Conservation (phyloP, 768 basidiomycete genomes). For the Lentinula boryana region DNA sequence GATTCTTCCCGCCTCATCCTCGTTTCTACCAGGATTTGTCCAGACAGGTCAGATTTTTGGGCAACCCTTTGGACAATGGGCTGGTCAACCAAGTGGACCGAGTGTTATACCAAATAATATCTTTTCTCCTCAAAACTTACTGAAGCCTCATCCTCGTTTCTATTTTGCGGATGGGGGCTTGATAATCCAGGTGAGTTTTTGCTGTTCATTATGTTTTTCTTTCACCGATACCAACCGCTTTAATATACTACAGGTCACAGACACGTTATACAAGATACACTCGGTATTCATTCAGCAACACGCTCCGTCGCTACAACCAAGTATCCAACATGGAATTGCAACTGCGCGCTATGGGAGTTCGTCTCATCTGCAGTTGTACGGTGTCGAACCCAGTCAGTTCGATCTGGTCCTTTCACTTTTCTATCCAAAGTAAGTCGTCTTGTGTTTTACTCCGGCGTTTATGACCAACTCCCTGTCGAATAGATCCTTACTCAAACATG, state of each 20-base stretch:
- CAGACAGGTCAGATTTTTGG: neutral
- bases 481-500: slow-evolving; percentile 9
- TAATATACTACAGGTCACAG: neutral
- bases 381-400: slow-evolving; percentile 1
- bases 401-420: slow-evolving; percentile 1
- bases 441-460: no score
- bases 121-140: no score
- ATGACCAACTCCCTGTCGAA: neutral
- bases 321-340: neutral
- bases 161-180: slow-evolving; percentile 1
- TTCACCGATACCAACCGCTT: no score
- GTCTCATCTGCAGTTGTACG: no score
- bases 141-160: neutral
- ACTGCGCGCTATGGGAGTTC: no score
- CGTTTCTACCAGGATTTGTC: neutral
- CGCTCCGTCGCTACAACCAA: neutral
- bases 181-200: neutral
- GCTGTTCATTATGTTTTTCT: neutral
- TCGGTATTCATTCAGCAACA: neutral
- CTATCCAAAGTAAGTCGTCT: slow-evolving; percentile 3
- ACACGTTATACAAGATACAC: slow-evolving; percentile 1
- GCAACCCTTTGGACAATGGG: no score
- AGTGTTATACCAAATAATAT: neutral
- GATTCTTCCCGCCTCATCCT: neutral
- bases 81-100: neutral